Evolutionary conservation across 352 stramenopile genomes (phyloP).

Genomic region (Pythium apleroticum): DNA sequence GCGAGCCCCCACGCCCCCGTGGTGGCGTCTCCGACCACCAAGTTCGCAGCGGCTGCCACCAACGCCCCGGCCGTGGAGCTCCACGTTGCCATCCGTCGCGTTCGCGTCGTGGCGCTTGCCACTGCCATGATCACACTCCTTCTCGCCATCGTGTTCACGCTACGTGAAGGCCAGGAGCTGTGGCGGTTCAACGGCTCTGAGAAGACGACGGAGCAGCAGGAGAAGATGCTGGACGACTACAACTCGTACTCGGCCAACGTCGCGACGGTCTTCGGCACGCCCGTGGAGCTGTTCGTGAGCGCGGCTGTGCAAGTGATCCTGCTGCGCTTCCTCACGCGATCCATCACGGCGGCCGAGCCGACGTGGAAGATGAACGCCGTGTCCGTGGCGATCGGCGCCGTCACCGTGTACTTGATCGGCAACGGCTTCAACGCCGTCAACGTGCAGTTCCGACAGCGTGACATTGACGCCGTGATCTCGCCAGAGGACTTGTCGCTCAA

Average conservation of each 20-base stretch:
- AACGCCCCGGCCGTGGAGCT: no score
- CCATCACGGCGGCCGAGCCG: neutral
- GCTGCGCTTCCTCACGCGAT: neutral
- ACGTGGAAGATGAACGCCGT: neutral
- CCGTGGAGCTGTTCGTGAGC: neutral
- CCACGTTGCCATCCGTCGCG: no score
- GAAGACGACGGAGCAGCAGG: neutral
- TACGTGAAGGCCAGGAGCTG: neutral
- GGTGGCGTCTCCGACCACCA: no score
- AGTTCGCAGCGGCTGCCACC: no score
- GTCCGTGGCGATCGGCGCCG: neutral
- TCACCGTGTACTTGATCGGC: neutral
- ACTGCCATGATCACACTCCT: no score
- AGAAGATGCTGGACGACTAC: neutral
- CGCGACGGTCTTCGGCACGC: neutral
- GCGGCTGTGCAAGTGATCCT: neutral
- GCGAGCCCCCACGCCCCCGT: no score
- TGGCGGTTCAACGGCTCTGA: neutral
- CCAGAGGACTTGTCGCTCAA: neutral
- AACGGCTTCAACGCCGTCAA: neutral
- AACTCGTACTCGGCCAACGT: neutral
- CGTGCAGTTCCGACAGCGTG: neutral
- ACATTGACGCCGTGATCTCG: neutral
- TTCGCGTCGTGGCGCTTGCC: no score
- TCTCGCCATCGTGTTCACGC: neutral